A percentile compares a stretch with the other conserved stretches of the same genome.
Conservation (phyloP, 345 rosid genomes). For the Eucalyptus viminalis region DNA sequence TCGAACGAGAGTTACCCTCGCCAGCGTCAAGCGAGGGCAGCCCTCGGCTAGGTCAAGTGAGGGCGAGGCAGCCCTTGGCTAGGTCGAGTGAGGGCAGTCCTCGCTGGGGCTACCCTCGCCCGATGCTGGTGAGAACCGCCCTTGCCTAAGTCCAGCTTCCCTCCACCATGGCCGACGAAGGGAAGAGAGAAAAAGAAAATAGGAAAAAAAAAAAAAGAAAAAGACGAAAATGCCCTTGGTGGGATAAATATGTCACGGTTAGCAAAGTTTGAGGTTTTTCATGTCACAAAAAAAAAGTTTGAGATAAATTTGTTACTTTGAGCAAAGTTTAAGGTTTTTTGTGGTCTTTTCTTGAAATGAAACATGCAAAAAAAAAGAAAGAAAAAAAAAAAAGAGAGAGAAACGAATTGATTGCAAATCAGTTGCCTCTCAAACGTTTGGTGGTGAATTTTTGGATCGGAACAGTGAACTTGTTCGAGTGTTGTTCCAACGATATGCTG, state of each 20-base stretch:
- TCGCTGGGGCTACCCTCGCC: too few species aligned
- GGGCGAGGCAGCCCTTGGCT: too few species aligned
- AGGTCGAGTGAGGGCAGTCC: too few species aligned
- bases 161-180: too few species aligned
- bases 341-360: accelerated
- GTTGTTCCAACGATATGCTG: background rate
- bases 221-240: accelerated
- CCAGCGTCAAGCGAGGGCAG: accelerated
- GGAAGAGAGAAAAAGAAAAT: too few species aligned
- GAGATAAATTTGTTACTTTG: accelerated
- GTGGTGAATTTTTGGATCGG: background rate
- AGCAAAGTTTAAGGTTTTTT: accelerated
- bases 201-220: accelerated
- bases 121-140: too few species aligned
- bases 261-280: too few species aligned
- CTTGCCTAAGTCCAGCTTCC: accelerated
- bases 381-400: accelerated
- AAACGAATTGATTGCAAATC: background rate
- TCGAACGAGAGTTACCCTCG: accelerated
- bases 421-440: background rate
- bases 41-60: too few species aligned
- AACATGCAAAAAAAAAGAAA: background rate
- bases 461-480: background rate
- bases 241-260: accelerated
- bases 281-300: too few species aligned